Evolutionary conservation across 164 flowering plant genomes (phyloP).

Genomic region (Euptelea pleiosperma): DNA sequence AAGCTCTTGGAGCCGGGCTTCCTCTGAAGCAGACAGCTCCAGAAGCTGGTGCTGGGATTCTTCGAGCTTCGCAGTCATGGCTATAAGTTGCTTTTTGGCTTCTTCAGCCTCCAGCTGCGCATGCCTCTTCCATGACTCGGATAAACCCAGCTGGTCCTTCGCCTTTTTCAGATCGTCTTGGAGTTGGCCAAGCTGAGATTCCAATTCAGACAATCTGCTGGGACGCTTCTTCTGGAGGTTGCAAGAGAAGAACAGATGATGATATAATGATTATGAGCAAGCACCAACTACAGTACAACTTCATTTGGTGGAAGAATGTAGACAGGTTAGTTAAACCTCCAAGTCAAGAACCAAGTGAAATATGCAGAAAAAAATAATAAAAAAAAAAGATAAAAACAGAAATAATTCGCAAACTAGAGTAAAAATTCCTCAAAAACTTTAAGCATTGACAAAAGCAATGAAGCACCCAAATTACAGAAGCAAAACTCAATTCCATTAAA

Average conservation of each 20-base stretch:
- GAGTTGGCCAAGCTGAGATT: constrained; percentile 60
- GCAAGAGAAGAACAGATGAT: constrained; percentile 8
- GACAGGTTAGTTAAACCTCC: no score
- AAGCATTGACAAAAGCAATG: no score
- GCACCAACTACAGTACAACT: no score
- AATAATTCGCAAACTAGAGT: no score
- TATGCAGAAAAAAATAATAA: not conserved
- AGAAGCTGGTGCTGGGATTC: constrained; percentile 52
- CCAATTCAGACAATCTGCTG: constrained; percentile 62
- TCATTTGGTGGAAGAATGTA: no score
- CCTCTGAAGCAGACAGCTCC: constrained; percentile 48
- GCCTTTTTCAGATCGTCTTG: constrained; percentile 67
- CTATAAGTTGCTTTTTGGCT: constrained; percentile 50
- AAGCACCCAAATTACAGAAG: no score
- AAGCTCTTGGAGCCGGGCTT: constrained; percentile 37
- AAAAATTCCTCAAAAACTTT: no score
- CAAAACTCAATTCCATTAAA: no score
- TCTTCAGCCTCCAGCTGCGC: constrained; percentile 79
- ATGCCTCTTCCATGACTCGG: constrained; percentile 54
- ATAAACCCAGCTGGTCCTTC: constrained; percentile 54
- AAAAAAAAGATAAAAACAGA: not conserved
- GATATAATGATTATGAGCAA: not conserved
- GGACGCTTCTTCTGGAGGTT: constrained; percentile 64
- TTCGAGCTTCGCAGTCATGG: constrained; percentile 52
- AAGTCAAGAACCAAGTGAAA: not conserved